phyloP scores from a whole-genome alignment of 768 basidiomycete species.

The Phlebiopsis flavidoalba region DNA sequence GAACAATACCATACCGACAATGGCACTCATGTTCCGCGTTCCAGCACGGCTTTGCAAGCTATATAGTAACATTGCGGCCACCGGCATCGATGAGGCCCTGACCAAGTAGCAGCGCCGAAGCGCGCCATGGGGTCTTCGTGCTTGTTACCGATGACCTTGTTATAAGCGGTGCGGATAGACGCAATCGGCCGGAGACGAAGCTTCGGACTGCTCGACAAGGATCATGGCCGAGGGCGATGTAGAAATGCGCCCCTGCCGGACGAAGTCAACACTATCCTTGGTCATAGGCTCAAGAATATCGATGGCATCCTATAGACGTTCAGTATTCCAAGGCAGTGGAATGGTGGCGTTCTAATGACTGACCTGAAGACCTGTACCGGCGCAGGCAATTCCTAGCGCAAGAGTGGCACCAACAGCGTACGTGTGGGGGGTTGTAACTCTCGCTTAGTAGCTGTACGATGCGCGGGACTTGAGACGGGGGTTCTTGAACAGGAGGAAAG shows the following conservation, averaged over 20 bases:
- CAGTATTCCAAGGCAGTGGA: not conserved
- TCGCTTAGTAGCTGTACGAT: conserved; percentile 96
- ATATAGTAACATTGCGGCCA: conserved; percentile 93
- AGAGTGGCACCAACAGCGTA: conserved; percentile 95
- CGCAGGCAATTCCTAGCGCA: conserved; percentile 94
- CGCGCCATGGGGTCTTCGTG: conserved; percentile 99
- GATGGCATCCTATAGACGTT: conserved; percentile 66
- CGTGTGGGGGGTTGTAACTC: conserved; percentile 98
- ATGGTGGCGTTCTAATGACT: conserved; percentile 13
- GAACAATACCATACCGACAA: conserved; percentile 97
- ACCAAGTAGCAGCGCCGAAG: conserved; percentile 91
- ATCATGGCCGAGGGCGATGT: conserved; percentile 96
- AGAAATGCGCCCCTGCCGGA: conserved; percentile 85
- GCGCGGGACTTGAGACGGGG: conserved; percentile 91
- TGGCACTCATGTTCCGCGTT: conserved; percentile 86
- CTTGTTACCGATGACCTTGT: conserved; percentile 90
- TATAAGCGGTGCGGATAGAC: conserved; percentile 77
- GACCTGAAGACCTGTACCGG: conserved; percentile 92
- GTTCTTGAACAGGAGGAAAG: conserved; percentile 96
- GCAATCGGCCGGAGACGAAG: conserved; percentile 79
- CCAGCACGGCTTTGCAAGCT: conserved; percentile 91
- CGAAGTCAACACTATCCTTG: conserved; percentile 96
- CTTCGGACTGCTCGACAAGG: conserved; percentile 93
- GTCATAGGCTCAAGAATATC: conserved; percentile 98
- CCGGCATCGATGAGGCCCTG: conserved; percentile 98